phyloP scores from a whole-genome alignment of 106 monocot species.

The Allium cepa region DNA sequence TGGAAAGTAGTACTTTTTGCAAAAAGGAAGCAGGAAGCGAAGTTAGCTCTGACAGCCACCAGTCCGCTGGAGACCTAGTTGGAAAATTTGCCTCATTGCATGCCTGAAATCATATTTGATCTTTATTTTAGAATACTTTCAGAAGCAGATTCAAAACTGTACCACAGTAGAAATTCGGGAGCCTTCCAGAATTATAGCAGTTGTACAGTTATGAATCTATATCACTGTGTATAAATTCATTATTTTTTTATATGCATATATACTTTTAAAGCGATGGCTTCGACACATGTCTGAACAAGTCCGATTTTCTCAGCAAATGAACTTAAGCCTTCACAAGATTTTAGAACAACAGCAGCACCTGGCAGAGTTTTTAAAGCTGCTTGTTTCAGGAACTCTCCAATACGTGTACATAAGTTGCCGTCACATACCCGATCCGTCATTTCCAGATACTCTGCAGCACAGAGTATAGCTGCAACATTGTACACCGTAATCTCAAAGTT shows the following conservation, averaged over 20 bases:
- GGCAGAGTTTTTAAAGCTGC: constrained; percentile 30
- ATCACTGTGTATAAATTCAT: too few species aligned
- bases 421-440: constrained; percentile 40
- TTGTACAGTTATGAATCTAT: too few species aligned
- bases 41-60: constrained; percentile 66
- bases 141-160: too few species aligned
- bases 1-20: constrained; percentile 37
- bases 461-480: constrained; percentile 34
- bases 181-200: too few species aligned
- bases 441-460: constrained; percentile 51
- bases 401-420: constrained; percentile 38
- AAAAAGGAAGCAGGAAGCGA: constrained; percentile 30
- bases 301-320: constrained; percentile 36
- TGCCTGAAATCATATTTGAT: constrained; percentile 15
- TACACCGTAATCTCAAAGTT: constrained; percentile 47
- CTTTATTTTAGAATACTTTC: too few species aligned
- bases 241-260: background rate
- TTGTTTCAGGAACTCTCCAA: constrained; percentile 33
- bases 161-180: too few species aligned
- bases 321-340: constrained; percentile 34
- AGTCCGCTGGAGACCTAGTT: constrained; percentile 48
- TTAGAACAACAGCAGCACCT: constrained; percentile 37
- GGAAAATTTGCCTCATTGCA: constrained; percentile 50
- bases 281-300: constrained; percentile 31
- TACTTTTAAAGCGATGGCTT: constrained; percentile 46